A percentile compares a stretch with the other conserved stretches of the same genome.
phyloP scores from a whole-genome alignment of 2,329 filamentous ascomycete genomes.

The Lomentospora prolificans region DNA sequence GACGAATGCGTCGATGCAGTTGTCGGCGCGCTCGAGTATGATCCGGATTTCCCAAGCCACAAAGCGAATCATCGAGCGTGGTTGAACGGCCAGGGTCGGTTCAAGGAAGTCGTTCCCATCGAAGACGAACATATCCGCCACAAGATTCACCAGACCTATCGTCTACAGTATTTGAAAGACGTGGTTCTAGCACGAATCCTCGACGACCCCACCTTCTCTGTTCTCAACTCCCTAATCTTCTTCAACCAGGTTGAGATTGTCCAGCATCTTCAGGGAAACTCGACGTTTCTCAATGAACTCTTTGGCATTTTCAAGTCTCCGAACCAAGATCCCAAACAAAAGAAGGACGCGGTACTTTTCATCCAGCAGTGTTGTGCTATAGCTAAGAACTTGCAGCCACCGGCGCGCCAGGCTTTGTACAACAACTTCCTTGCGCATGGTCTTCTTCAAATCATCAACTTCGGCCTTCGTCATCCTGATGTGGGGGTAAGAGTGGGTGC shows the following conservation, averaged over 20 bases:
- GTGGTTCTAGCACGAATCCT: slow-evolving; percentile 95
- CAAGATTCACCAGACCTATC: slow-evolving; percentile 95
- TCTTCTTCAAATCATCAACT: slow-evolving; percentile 82
- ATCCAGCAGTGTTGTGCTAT: slow-evolving; percentile 94
- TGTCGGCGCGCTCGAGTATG: slow-evolving; percentile 92
- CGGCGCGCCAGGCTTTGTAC: slow-evolving; percentile 70
- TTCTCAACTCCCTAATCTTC: slow-evolving; percentile 95
- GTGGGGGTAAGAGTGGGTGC: slow-evolving; percentile 81
- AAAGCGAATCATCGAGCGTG: slow-evolving; percentile 96
- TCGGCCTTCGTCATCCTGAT: slow-evolving; percentile 76
- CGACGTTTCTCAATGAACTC: slow-evolving; percentile 68
- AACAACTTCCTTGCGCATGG: slow-evolving; percentile 84
- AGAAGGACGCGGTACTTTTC: slow-evolving; percentile 91
- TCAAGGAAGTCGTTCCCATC: slow-evolving; percentile 93
- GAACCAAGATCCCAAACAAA: slow-evolving; percentile 56
- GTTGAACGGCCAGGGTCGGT: slow-evolving; percentile 77
- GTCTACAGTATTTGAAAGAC: slow-evolving; percentile 92
- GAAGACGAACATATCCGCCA: slow-evolving; percentile 69
- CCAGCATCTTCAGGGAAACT: slow-evolving; percentile 80
- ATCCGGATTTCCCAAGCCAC: slow-evolving; percentile 94
- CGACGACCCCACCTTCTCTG: slow-evolving; percentile 94
- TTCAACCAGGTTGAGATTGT: slow-evolving; percentile 99
- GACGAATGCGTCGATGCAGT: slow-evolving; percentile 86
- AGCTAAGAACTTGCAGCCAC: slow-evolving; percentile 86
- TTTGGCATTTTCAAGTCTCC: slow-evolving; percentile 73